These are phyloP conservation scores for Daldinia decipiens DNA, from an alignment of 495 filamentous ascomycete species.

Conservation along the genomic window DNA sequence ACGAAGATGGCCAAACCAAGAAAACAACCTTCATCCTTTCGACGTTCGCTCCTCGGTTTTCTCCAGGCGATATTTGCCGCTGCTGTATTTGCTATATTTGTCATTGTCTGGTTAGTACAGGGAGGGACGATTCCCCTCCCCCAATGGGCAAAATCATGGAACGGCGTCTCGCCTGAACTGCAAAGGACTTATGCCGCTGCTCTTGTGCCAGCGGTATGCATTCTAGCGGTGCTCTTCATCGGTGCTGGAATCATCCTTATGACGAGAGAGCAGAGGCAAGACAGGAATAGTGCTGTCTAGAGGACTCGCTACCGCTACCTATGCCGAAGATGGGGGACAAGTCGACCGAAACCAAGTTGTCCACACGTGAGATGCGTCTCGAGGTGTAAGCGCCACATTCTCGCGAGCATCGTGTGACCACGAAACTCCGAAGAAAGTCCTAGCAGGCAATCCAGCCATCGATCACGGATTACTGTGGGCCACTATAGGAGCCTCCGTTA, in stretches of 20 bases:
- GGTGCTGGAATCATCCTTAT: conserved; percentile 22
- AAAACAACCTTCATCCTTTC: conserved; percentile 24
- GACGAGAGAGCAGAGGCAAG: conserved; percentile 25
- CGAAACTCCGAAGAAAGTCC: conserved; percentile 12
- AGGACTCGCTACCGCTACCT: background rate
- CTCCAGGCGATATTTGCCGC: conserved; percentile 43
- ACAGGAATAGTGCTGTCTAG: conserved; percentile 13
- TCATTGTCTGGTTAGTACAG: conserved; percentile 43
- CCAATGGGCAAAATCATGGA: conserved; percentile 45
- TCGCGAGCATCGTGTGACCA: background rate
- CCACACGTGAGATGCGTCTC: background rate
- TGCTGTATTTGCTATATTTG: conserved; percentile 41
- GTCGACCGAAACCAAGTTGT: background rate
- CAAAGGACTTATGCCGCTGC: conserved; percentile 35
- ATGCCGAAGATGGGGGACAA: background rate
- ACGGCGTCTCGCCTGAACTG: conserved; percentile 32
- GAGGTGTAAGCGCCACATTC: conserved; percentile 4
- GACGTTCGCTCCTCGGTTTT: conserved; percentile 23
- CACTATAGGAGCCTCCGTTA: background rate
- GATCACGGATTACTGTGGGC: background rate
- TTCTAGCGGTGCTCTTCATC: conserved; percentile 32
- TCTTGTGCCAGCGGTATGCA: conserved; percentile 28
- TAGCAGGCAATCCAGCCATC: background rate
- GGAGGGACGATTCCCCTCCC: conserved; percentile 31
- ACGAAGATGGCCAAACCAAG: conserved; percentile 17